A percentile compares a stretch with the other conserved stretches of the same genome.
Conservation (phyloP, 129 eudicot genomes). For the Pulicaria dysenterica region DNA sequence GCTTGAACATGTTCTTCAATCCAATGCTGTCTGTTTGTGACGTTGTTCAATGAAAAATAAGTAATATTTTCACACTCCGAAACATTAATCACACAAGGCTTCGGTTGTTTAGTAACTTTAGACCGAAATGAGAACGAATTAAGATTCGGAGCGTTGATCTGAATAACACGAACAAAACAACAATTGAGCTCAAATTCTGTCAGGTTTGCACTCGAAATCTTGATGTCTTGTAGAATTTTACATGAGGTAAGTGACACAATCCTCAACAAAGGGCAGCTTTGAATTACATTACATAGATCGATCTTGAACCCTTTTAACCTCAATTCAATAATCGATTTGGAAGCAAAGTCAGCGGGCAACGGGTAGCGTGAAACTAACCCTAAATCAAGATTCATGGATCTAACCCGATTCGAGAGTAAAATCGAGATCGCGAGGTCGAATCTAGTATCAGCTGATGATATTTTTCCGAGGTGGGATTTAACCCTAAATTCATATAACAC, state of each 20-base stretch:
- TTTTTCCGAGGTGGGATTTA: background rate
- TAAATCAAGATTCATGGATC: slow-evolving; percentile 28
- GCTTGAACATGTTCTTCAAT: slow-evolving; percentile 14
- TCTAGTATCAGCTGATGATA: background rate
- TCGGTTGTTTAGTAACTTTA: background rate
- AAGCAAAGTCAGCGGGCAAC: slow-evolving; percentile 20
- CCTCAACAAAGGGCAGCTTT: slow-evolving; percentile 28
- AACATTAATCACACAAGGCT: slow-evolving; percentile 32
- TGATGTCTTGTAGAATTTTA: background rate
- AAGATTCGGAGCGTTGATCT: slow-evolving; percentile 25
- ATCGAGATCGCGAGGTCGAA: slow-evolving; percentile 18
- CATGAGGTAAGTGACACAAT: slow-evolving; percentile 21
- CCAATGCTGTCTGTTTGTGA: slow-evolving; percentile 22
- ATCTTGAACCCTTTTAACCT: slow-evolving; percentile 21
- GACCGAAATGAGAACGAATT: background rate
- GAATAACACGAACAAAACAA: slow-evolving; percentile 9
- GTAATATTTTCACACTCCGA: slow-evolving; percentile 16
- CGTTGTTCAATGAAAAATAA: slow-evolving; percentile 17
- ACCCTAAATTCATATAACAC: slow-evolving; percentile 32
- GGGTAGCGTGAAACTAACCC: slow-evolving; percentile 9
- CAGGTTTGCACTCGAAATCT: slow-evolving; percentile 26
- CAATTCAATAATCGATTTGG: slow-evolving; percentile 18
- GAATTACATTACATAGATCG: slow-evolving; percentile 20
- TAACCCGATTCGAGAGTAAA: slow-evolving; percentile 30
- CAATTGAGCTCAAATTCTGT: slow-evolving; percentile 11